A percentile compares a stretch with the other conserved stretches of the same genome.
Evolutionary conservation across 768 basidiomycete species (phyloP).

Genomic region (Rhizopogon vesiculosus): DNA sequence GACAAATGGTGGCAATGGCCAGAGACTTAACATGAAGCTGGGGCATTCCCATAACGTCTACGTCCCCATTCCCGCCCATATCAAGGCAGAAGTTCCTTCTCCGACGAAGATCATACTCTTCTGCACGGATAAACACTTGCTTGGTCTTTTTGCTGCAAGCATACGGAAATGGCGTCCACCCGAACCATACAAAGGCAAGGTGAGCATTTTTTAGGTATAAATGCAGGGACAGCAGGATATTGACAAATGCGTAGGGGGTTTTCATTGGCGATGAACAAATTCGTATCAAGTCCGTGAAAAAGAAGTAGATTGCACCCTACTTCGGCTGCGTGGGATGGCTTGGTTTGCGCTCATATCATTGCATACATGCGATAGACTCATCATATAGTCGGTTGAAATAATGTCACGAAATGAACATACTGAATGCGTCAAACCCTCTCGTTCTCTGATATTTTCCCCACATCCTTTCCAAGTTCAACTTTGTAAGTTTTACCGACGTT

Average conservation of each 20-base stretch:
- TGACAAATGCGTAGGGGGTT: constrained; percentile 57
- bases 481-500: too few relatives aligned
- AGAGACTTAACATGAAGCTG: constrained; percentile 84
- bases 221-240: not conserved
- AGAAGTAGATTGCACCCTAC: constrained; percentile 61
- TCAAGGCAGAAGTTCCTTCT: constrained; percentile 73
- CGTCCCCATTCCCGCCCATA: constrained; percentile 76
- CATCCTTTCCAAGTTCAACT: too few relatives aligned
- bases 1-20: constrained; percentile 50
- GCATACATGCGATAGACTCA: not conserved
- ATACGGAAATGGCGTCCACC: constrained; percentile 83
- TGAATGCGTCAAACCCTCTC: too few relatives aligned
- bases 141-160: constrained; percentile 86
- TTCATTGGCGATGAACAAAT: constrained; percentile 93
- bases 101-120: constrained; percentile 81
- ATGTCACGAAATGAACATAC: too few relatives aligned
- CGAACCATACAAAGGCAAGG: constrained; percentile 98
- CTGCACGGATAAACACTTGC: constrained; percentile 82
- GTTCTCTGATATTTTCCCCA: too few relatives aligned
- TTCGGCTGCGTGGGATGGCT: not conserved
- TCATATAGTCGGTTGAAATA: constrained; percentile 1
- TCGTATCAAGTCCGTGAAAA: constrained; percentile 88
- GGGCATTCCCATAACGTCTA: constrained; percentile 88
- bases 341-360: not conserved
- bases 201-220: constrained; percentile 30